Conservation (phyloP, 331 rosid species). For the Arachis monticola region DNA sequence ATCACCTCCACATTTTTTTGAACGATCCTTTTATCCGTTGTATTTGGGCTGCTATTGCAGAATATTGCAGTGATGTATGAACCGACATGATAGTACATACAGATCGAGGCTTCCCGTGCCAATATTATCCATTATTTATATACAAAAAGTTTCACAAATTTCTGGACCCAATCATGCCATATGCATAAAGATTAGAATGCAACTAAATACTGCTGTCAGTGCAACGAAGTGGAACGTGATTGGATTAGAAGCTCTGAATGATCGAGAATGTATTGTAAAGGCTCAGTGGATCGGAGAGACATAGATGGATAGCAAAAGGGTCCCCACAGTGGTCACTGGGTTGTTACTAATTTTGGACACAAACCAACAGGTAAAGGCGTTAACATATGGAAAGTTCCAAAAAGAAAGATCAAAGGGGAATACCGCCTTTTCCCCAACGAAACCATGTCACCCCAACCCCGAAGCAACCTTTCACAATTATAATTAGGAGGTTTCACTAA, state of each 20-base stretch:
- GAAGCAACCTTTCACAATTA: background rate
- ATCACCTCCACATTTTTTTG: background rate
- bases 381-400: constrained; percentile 10
- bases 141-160: background rate
- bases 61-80: background rate
- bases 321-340: background rate
- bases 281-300: no score
- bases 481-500: background rate
- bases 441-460: constrained; percentile 7
- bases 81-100: background rate
- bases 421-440: constrained; percentile 4
- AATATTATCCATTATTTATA: background rate
- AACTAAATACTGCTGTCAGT: no score
- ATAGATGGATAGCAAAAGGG: no score
- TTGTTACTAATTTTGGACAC: constrained; percentile 23
- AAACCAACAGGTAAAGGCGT: background rate
- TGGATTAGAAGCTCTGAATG: no score
- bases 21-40: background rate
- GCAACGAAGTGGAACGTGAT: no score
- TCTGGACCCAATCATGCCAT: background rate
- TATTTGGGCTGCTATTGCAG: background rate
- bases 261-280: no score
- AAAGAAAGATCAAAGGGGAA: constrained; percentile 24
- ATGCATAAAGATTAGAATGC: background rate
- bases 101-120: background rate